Conservation (phyloP, 176 grass and related monocot species). For the Avena sativa region DNA sequence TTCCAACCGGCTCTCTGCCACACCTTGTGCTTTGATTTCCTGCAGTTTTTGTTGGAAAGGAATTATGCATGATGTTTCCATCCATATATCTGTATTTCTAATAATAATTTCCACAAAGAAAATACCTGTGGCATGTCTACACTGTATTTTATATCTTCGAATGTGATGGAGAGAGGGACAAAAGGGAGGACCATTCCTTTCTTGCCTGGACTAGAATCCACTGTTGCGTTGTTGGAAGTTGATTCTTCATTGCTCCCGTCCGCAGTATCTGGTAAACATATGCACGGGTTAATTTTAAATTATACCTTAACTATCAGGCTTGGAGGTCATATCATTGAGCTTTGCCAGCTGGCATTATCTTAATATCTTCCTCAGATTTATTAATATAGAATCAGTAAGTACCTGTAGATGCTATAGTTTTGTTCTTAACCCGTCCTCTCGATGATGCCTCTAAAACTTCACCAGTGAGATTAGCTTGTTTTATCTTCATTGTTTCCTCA, state of each 20-base stretch:
- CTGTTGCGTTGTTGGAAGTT: constrained; percentile 35
- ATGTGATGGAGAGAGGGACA: constrained; percentile 64
- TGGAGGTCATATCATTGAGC: background rate
- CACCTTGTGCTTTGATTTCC: constrained; percentile 89
- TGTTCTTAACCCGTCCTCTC: constrained; percentile 37
- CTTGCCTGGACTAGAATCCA: constrained; percentile 48
- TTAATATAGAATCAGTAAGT: constrained; percentile 25
- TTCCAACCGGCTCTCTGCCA: constrained; percentile 52
- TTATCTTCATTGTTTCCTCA: constrained; percentile 64
- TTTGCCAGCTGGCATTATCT: background rate
- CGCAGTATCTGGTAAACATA: constrained; percentile 40
- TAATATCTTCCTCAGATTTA: constrained; percentile 1
- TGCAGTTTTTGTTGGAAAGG: constrained; percentile 42
- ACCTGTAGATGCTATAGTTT: constrained; percentile 40
- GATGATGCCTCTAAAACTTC: constrained; percentile 52
- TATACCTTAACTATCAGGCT: constrained; percentile 11
- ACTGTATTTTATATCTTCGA: constrained; percentile 76
- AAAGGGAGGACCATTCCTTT: constrained; percentile 96
- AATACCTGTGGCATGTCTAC: constrained; percentile 87
- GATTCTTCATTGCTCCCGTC: constrained; percentile 37
- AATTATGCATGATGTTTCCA: constrained; percentile 6
- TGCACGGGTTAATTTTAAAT: constrained; percentile 10
- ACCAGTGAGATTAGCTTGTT: constrained; percentile 65
- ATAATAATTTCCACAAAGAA: constrained; percentile 11
- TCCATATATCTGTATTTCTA: constrained; percentile 16